Conservation (phyloP, 768 basidiomycete genomes). For the Roridomyces roridus region DNA sequence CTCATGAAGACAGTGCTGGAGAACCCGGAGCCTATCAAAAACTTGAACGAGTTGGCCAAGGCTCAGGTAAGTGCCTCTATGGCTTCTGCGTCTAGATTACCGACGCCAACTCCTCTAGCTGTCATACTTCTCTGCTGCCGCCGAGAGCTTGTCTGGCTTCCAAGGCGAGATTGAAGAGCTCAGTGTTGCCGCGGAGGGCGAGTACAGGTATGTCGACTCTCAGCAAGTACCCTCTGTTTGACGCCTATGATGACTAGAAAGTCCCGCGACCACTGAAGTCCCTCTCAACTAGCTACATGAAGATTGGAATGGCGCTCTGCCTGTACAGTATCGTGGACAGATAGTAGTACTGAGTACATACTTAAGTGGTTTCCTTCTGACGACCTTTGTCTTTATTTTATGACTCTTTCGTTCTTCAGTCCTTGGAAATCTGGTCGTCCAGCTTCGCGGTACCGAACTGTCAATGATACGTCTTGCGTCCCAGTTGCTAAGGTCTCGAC, state of each 20-base stretch:
- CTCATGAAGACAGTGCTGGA: slow-evolving; percentile 99
- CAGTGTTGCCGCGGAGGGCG: slow-evolving; percentile 90
- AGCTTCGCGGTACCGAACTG: too few relatives aligned
- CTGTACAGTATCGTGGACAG: too few relatives aligned
- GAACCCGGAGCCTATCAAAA: slow-evolving; percentile 96
- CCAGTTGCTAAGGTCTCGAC: too few relatives aligned
- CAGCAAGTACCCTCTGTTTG: neutral
- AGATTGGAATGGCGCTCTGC: too few relatives aligned
- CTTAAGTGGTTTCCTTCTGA: too few relatives aligned
- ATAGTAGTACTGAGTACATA: too few relatives aligned
- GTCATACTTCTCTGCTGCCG: slow-evolving; percentile 74
- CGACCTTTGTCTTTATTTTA: too few relatives aligned
- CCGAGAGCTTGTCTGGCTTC: slow-evolving; percentile 79
- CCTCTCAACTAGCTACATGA: slow-evolving; percentile 39
- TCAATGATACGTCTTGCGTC: too few relatives aligned
- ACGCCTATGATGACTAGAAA: slow-evolving; percentile 54
- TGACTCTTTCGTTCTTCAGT: too few relatives aligned
- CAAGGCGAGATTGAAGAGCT: slow-evolving; percentile 95
- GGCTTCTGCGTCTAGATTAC: neutral
- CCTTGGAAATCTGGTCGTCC: too few relatives aligned
- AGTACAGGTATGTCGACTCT: slow-evolving; percentile 72
- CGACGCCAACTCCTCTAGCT: slow-evolving; percentile 46
- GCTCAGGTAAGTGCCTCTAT: slow-evolving; percentile 64
- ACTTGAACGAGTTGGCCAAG: slow-evolving; percentile 90
- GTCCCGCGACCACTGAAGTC: slow-evolving; percentile 86